Base-by-base conservation (phyloP, 228 moss, liverwort and hornwort species). In the Sphagnum magellanicum region DNA sequence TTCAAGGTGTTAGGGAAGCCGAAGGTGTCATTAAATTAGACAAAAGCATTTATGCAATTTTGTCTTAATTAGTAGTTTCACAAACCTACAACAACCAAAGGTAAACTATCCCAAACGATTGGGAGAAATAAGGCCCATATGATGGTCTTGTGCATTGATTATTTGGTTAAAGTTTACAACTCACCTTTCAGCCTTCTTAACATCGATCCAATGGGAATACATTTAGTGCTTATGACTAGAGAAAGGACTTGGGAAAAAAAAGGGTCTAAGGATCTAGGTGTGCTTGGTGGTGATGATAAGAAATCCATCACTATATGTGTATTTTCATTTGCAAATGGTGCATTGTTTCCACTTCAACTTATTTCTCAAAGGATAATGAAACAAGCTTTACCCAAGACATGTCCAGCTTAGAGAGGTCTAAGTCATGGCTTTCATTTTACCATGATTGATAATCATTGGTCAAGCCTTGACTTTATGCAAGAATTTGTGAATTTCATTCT, bases 161-260 rank as follows among this genome's bases (percentile, higher is more conserved):
- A 65, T 5, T 4, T 65, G 46, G 65, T 32, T 6, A 65, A 65
- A 10, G 6, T 11, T 5, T 48, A 65, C 10, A 65, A 14, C 14
- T 5, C 5, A 0, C 46, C 65, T 5, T 13, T 5, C 0, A 0
- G 46, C 10, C 65, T 65, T 6, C 0, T 65, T 13, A 65, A 49
- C 65, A 65, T 10, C 10, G 65, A 65, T 65, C 65, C 16, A 10
- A 65, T 32, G 48, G 65, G 65, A 5, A 50, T 65, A 15, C 6
- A 65, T 17, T 48, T 65, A 10, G 5, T 65, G 13, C 65, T 47
- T 0, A 65, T 50, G 50, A 5, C 48, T 16, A 12, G 65, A 10
- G 16, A 49, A 6, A 65, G 55, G 12, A 4, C 55, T 5, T 65
- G 65, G 49, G 65, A 49, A 50, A 65, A 48, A 50, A 5, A 32